phyloP scores from a whole-genome alignment of 192 early-diverging fungal species.

The Backusella macrospora region DNA sequence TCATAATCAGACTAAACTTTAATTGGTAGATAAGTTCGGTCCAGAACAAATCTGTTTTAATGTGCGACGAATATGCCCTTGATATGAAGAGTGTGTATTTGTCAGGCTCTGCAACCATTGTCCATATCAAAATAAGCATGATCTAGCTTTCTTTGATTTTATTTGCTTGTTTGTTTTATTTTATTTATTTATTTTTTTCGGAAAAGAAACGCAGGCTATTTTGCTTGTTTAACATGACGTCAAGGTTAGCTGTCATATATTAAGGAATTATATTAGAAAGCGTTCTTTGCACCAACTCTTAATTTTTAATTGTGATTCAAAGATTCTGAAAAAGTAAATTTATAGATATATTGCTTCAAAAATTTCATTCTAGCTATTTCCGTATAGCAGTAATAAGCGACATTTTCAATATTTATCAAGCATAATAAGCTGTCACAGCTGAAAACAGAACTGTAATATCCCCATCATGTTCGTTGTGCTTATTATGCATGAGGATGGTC shows the following conservation, averaged over 20 bases:
- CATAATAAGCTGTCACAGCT: not conserved
- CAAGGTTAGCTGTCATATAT: too few relatives aligned
- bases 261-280: too few relatives aligned
- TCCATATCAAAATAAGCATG: constrained; percentile 3
- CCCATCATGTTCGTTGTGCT: not conserved
- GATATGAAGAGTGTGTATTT: not conserved
- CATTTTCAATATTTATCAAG: not conserved
- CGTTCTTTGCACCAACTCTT: too few relatives aligned
- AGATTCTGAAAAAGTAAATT: not conserved
- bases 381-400: not conserved
- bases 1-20: constrained; percentile 28
- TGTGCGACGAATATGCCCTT: not conserved
- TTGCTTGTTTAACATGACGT: not conserved
- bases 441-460: not conserved
- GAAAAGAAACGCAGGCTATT: not conserved
- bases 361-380: not conserved
- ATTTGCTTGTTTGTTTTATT: not conserved
- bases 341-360: too few relatives aligned
- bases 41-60: constrained; percentile 25
- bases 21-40: constrained; percentile 23
- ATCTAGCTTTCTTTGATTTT: not conserved
- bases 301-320: not conserved
- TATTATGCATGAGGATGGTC: not conserved
- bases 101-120: constrained; percentile 2
- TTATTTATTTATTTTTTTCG: constrained; percentile 1